A percentile compares a stretch with the other conserved stretches of the same genome.
Evolutionary conservation across 1,284 basidiomycete species (phyloP).

Genomic region (Melampsora abietis-canadensis): DNA sequence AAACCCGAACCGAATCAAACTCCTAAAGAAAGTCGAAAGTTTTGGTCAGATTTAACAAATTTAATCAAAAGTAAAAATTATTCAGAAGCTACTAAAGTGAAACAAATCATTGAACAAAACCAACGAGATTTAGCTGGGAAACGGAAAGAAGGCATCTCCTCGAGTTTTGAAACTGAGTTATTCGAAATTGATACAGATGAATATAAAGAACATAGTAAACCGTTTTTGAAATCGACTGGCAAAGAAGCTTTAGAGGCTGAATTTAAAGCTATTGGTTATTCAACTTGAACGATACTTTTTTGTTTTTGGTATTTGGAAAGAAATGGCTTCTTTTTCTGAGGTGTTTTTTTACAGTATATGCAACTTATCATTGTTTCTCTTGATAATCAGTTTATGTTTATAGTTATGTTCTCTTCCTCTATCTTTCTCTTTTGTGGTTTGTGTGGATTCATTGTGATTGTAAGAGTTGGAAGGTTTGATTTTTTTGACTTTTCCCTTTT

Average conservation of each 20-base stretch:
- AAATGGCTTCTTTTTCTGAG: too few relatives aligned
- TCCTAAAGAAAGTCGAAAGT: conserved; percentile 73
- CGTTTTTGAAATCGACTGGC: conserved; percentile 1
- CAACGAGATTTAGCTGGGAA: conserved; percentile 81
- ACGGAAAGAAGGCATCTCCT: conserved; percentile 54
- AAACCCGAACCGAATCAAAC: conserved; percentile 76
- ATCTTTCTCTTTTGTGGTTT: too few relatives aligned
- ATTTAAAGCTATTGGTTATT: conserved; percentile 10
- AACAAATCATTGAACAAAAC: conserved; percentile 80
- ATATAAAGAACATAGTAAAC: conserved; percentile 12
- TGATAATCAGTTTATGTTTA: too few relatives aligned
- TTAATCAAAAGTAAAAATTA: conserved; percentile 77
- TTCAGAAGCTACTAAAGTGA: conserved; percentile 79
- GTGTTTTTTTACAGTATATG: too few relatives aligned
- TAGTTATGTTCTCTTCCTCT: too few relatives aligned
- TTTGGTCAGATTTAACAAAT: conserved; percentile 83
- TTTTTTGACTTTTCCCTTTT: too few relatives aligned
- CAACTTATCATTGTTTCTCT: too few relatives aligned
- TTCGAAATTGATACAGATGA: conserved; percentile 16
- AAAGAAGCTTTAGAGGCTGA: conserved; percentile 9
- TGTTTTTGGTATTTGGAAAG: too few relatives aligned
- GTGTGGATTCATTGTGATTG: too few relatives aligned
- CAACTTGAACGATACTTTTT: too few relatives aligned
- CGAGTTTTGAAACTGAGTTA: conserved; percentile 12
- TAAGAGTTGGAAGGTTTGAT: too few relatives aligned